Evolutionary conservation across 2,329 filamentous ascomycete genomes (phyloP), one percentile per base, ranked within the genome.

Genomic region (Bretziella fagacearum): DNA sequence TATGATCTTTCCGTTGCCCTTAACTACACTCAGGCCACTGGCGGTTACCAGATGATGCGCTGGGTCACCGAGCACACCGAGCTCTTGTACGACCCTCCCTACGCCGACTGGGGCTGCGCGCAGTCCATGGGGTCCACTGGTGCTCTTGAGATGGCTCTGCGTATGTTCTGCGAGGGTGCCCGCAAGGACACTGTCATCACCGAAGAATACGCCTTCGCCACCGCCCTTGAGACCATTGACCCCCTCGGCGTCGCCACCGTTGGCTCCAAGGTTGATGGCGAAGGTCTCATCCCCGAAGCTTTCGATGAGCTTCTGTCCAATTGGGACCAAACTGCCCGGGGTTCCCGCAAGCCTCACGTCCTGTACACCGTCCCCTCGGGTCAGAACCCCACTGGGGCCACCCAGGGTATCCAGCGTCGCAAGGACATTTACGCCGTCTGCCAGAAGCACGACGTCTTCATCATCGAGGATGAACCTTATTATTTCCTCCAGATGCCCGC

Each of bases 21-120:
- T 60, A 96, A 98, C 65, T 98, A 98, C 60, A 84, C 83, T 27
- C 86, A 94, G 64, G 79, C 86, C 6, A 77, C 77, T 15, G 91
- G 91, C 15, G 77, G 84, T 8, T 81, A 85, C 3, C 91, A 94
- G 64, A 69, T 98, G 61, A 67, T 95, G 52, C 79, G 91, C 51
- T 96, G 83, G 65, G 70, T 96, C 44, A 93, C 87, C 0, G 91
- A 98, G 66, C 91, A 96, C 63, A 93, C 87, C 0, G 89, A 98
- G 64, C 76, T 96, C 48, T 77, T 94, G 13, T 84, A 85, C 62
- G 71, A 76, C 52, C 87, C 89, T 13, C 84, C 84, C 0, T 96
- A 96, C 59, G 72, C 79, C 15, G 87, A 98, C 65, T 98, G 91
- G 91, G 71, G 75, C 53, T 84, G 84, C 56, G 79, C 78, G 47